Evolutionary conservation across 805 yeast species (phyloP).

Genomic region (Priceomyces fermenticarens): DNA sequence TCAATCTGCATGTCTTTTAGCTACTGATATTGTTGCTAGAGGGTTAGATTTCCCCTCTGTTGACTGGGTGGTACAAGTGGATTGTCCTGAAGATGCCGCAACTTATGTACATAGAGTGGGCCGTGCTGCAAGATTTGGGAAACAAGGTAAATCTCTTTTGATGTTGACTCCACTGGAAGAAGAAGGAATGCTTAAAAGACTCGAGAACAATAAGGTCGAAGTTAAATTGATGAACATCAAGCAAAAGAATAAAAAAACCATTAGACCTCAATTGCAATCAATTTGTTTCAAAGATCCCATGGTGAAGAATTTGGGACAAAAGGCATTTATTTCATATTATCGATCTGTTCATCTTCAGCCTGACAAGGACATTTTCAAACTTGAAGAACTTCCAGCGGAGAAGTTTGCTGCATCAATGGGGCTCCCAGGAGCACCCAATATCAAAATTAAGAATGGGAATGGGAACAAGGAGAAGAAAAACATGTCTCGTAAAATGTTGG

Average conservation of each 20-base stretch:
- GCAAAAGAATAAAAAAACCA: conserved; percentile 67
- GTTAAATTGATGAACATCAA: conserved; percentile 72
- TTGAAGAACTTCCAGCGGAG: conserved; percentile 75
- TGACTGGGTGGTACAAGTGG: conserved; percentile 92
- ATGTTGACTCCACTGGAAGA: conserved; percentile 85
- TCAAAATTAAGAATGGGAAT: conserved; percentile 57
- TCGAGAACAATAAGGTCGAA: conserved; percentile 63
- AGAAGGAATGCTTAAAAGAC: conserved; percentile 64
- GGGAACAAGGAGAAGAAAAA: conserved; percentile 76
- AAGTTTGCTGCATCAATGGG: conserved; percentile 87
- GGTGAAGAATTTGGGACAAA: conserved; percentile 89
- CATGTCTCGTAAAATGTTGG: conserved; percentile 66
- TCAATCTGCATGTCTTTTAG: conserved; percentile 76
- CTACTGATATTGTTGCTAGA: conserved; percentile 89
- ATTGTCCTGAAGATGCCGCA: conserved; percentile 86
- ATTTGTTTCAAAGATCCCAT: conserved; percentile 89
- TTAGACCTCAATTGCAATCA: conserved; percentile 81
- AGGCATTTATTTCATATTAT: conserved; percentile 90
- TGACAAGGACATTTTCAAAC: conserved; percentile 81
- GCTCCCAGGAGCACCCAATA: conserved; percentile 93
- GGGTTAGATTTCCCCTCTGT: conserved; percentile 91
- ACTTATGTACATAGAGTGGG: conserved; percentile 93
- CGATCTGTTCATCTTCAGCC: conserved; percentile 81
- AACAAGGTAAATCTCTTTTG: conserved; percentile 75
- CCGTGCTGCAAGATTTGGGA: conserved; percentile 83